Evolutionary conservation across 331 rosid genomes (phyloP), one percentile per base, ranked within the genome.

Genomic region (Acacia concinna): DNA sequence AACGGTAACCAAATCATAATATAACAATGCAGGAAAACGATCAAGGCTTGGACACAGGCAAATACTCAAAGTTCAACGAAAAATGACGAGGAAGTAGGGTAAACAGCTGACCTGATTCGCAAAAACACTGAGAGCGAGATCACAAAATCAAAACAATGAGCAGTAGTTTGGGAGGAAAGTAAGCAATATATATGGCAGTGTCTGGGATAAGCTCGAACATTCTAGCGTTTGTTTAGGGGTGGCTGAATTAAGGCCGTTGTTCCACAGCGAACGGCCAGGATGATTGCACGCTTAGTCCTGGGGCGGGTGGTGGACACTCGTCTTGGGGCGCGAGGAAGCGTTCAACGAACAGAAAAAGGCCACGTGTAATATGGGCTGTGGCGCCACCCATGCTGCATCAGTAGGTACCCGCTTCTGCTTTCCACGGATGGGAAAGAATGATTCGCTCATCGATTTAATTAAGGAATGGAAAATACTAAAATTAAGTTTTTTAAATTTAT

Each of bases 161-260:
- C 35, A 9, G 40, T 31, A 32, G 0, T n/a, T 2, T 8, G 28
- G 12, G 0, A 43, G 0, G 0, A 27, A 2, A 69, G 20, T 2
- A 13, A 30, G 18, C 34, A 38, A 52, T 81, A 67, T 8, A 38
- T 17, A 51, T 11, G 13, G 21, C 37, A 35, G 64, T 43, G 52
- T 15, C 10, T 43, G 2, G 67, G 37, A 41, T 31, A 6, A 21
- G 31, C 35, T 18, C 32, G 81, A 59, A 81, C 73, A 30, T 75
- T 81, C 84, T 81, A 46, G 84, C 81, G 57, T 23, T 74, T 43
- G 57, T 41, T 21, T 21, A 44, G 21, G 46, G 52, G n/a, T 7
- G 40, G 81, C 68, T 20, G 74, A 57, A 47, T 35, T 54, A 4
- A 25, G 62, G 31, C n/a, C 15, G 52, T n/a, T 21, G 49, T 25